These are phyloP conservation scores for Penicillium digitatum DNA, from an alignment of 2,329 filamentous ascomycete species.

Conservation along the genomic window DNA sequence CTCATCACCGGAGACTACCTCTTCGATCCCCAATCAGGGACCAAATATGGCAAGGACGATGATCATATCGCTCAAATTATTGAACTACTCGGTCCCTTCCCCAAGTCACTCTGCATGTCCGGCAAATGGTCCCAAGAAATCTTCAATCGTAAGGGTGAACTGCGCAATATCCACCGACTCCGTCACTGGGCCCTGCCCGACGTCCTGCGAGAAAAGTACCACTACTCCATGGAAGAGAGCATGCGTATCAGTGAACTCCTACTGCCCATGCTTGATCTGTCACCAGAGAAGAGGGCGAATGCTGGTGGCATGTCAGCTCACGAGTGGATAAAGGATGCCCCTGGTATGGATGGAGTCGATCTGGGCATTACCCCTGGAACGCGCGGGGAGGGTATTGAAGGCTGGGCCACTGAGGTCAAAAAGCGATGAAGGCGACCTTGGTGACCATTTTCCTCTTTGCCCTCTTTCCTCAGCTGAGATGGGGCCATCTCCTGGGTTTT, in stretches of 20 bases:
- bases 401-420: conserved; percentile 86
- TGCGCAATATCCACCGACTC: conserved; percentile 93
- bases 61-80: conserved; percentile 99
- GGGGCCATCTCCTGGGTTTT: conserved; percentile 9
- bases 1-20: conserved; percentile 97
- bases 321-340: conserved; percentile 74
- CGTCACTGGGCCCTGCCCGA: conserved; percentile 94
- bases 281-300: conserved; percentile 85
- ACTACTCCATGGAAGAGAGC: conserved; percentile 79
- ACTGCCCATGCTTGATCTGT: conserved; percentile 82
- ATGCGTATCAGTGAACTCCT: conserved; percentile 78
- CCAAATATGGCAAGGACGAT: conserved; percentile 98
- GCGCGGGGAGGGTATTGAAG: conserved; percentile 86
- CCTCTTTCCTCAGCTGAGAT: conserved; percentile 12
- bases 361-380: conserved; percentile 75
- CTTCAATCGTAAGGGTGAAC: conserved; percentile 94
- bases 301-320: conserved; percentile 93
- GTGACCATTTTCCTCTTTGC: not conserved
- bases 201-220: conserved; percentile 93
- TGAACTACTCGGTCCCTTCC: conserved; percentile 88
- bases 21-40: conserved; percentile 96
- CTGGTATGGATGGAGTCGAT: conserved; percentile 78
- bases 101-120: conserved; percentile 82
- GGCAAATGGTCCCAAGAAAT: conserved; percentile 99
- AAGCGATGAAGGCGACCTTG: conserved; percentile 47